Percentiles rank a stretch among this genome's conserved stretches.
phyloP scores from a whole-genome alignment of 2,329 filamentous ascomycete genomes.

The Aspergillus novoparasiticus region DNA sequence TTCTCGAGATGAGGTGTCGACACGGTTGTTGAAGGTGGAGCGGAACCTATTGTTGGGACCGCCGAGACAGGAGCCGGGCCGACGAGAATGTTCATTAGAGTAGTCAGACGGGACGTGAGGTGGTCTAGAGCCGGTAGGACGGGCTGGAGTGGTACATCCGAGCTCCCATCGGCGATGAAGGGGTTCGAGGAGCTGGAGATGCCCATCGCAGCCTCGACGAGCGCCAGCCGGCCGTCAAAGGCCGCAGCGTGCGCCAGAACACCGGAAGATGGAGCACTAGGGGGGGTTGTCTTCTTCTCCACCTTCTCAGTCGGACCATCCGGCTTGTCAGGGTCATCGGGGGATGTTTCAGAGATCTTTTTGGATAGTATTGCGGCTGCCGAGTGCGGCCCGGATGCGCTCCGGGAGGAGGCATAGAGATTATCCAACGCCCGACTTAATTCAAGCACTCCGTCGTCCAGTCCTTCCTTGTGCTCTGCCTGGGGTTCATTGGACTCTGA shows the following conservation, averaged over 20 bases:
- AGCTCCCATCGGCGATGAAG: slow-evolving; percentile 48
- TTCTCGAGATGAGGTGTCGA: slow-evolving; percentile 48
- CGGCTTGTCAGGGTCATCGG: slow-evolving; percentile 9
- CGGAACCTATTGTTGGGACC: slow-evolving; percentile 22
- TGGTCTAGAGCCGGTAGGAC: slow-evolving; percentile 80
- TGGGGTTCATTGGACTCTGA: slow-evolving; percentile 53
- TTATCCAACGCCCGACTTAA: slow-evolving; percentile 73
- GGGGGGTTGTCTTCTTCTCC: slow-evolving; percentile 1
- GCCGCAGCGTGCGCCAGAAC: slow-evolving; percentile 78
- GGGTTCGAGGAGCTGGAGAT: slow-evolving; percentile 70
- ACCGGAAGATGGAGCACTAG: slow-evolving; percentile 43
- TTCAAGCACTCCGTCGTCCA: slow-evolving; percentile 63
- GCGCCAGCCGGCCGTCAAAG: slow-evolving; percentile 78
- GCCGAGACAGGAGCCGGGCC: slow-evolving; percentile 36
- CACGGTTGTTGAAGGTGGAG: slow-evolving; percentile 28
- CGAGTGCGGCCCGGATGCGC: slow-evolving; percentile 27
- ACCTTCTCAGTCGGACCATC: slow-evolving; percentile 15
- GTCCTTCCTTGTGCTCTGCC: slow-evolving; percentile 43
- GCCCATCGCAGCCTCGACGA: slow-evolving; percentile 80
- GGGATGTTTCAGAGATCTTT: slow-evolving; percentile 28
- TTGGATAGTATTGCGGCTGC: slow-evolving; percentile 40
- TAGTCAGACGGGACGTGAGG: slow-evolving; percentile 77
- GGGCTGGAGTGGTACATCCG: slow-evolving; percentile 58
- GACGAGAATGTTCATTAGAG: slow-evolving; percentile 60
- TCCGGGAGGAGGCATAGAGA: slow-evolving; percentile 49